A percentile compares a stretch with the other conserved stretches of the same genome.
Evolutionary conservation across 164 flowering plant genomes (phyloP).

Genomic region (Annona cherimola): DNA sequence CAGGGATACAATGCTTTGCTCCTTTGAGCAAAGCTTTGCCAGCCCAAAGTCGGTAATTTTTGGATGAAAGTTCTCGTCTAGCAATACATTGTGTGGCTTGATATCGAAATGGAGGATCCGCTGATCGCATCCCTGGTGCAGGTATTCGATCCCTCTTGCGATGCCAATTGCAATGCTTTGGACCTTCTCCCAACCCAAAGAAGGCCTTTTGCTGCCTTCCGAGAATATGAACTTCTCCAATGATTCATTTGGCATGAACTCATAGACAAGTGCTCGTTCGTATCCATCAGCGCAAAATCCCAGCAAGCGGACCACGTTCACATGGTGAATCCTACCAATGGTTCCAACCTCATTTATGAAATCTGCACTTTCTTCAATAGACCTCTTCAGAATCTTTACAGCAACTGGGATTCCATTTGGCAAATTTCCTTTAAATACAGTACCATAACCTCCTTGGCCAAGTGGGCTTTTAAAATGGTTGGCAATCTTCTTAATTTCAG

Average conservation of each 20-base stretch:
- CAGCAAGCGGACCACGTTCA: slow-evolving; percentile 6
- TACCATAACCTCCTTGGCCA: slow-evolving; percentile 12
- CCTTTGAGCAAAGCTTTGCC: slow-evolving; percentile 5
- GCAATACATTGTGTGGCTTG: slow-evolving; percentile 7
- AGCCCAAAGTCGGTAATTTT: slow-evolving; percentile 13
- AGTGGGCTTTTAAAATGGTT: background rate
- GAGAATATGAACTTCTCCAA: slow-evolving; percentile 5
- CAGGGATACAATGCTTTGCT: slow-evolving; percentile 9
- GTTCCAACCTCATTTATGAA: slow-evolving; percentile 12
- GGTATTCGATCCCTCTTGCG: slow-evolving; percentile 5
- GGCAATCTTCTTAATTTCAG: slow-evolving; percentile 5
- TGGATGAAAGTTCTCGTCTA: slow-evolving; percentile 5
- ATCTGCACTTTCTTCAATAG: background rate
- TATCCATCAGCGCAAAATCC: slow-evolving; percentile 4
- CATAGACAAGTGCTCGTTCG: slow-evolving; percentile 1
- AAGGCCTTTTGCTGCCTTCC: background rate
- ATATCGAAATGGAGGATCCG: slow-evolving; percentile 11
- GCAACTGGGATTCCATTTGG: slow-evolving; percentile 5
- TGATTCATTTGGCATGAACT: background rate
- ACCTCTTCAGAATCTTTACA: slow-evolving; percentile 6
- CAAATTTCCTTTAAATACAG: slow-evolving; percentile 2
- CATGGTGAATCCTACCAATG: slow-evolving; percentile 12
- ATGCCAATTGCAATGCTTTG: slow-evolving; percentile 5
- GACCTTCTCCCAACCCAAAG: slow-evolving; percentile 1
- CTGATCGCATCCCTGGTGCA: slow-evolving; percentile 5